A percentile compares a stretch with the other conserved stretches of the same genome.
Conservation (phyloP, 257 asterid genomes). For the Gynochthodes officinalis region DNA sequence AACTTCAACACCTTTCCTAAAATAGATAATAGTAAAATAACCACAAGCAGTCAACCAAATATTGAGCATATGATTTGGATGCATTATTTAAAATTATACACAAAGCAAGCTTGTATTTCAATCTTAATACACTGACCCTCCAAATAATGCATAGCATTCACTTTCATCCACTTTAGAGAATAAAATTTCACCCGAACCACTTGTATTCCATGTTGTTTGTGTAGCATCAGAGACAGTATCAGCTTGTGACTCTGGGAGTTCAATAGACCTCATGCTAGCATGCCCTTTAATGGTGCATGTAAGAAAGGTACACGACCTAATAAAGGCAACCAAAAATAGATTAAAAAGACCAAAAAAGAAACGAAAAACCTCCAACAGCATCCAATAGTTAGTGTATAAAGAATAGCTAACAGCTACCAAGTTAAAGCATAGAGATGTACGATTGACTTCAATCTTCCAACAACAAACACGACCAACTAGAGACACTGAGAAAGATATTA, state of each 20-base stretch:
- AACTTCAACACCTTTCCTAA: slow-evolving; percentile 89
- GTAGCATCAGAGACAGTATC: slow-evolving; percentile 42
- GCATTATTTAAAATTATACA: not conserved
- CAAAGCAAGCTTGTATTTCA: not conserved
- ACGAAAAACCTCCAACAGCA: not conserved
- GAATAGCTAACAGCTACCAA: not conserved
- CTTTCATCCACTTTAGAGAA: slow-evolving; percentile 59
- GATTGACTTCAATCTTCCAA: not conserved
- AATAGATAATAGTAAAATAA: not conserved
- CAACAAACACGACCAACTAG: not conserved
- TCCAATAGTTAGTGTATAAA: not conserved
- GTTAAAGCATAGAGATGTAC: not conserved
- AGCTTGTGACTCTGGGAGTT: slow-evolving; percentile 32
- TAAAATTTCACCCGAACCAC: slow-evolving; percentile 69
- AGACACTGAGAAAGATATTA: not conserved
- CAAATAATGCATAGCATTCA: slow-evolving; percentile 74
- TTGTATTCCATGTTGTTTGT: slow-evolving; percentile 47
- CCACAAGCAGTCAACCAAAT: not conserved
- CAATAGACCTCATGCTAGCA: slow-evolving; percentile 46
- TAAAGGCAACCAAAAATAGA: slow-evolving; percentile 6
- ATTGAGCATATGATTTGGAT: not conserved
- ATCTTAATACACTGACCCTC: slow-evolving; percentile 63
- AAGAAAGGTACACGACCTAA: slow-evolving; percentile 66
- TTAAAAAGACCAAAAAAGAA: not conserved
- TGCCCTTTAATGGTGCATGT: slow-evolving; percentile 70